These are phyloP conservation scores for Candida gorgasii DNA, from an alignment of 805 yeast genomes.

Conservation along the genomic window DNA sequence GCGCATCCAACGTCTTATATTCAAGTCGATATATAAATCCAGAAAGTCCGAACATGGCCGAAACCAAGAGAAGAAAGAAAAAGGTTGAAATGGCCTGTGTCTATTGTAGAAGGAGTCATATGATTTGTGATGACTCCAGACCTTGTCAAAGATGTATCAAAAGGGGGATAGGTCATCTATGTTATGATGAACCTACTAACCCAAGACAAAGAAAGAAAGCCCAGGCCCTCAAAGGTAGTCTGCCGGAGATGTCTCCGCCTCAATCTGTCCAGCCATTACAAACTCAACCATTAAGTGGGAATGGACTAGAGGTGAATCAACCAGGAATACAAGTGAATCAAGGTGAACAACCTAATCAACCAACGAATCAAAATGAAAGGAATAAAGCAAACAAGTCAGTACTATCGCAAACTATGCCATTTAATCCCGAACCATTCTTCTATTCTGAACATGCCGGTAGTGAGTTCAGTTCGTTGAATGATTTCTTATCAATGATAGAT, in stretches of 20 bases:
- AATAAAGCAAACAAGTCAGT: constrained; percentile 24
- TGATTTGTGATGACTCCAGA: constrained; percentile 82
- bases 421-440: constrained; percentile 72
- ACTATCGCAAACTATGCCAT: constrained; percentile 42
- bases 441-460: constrained; percentile 91
- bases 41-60: constrained; percentile 6
- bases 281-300: constrained; percentile 7
- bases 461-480: constrained; percentile 86
- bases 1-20: background rate
- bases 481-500: constrained; percentile 85
- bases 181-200: constrained; percentile 68
- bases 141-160: constrained; percentile 83
- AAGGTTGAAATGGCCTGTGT: constrained; percentile 76
- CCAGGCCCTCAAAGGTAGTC: constrained; percentile 20
- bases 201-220: constrained; percentile 43
- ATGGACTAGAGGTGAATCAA: background rate
- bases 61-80: constrained; percentile 38
- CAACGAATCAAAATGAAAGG: constrained; percentile 6
- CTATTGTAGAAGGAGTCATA: constrained; percentile 88
- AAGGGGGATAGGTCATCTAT: constrained; percentile 84
- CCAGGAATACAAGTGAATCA: background rate
- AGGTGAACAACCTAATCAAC: background rate
- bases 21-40: background rate
- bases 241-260: constrained; percentile 8
- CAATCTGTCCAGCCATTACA: constrained; percentile 3